Conservation (phyloP, 2,329 filamentous ascomycete species). For the Aspergillus oerlinghausenensis region DNA sequence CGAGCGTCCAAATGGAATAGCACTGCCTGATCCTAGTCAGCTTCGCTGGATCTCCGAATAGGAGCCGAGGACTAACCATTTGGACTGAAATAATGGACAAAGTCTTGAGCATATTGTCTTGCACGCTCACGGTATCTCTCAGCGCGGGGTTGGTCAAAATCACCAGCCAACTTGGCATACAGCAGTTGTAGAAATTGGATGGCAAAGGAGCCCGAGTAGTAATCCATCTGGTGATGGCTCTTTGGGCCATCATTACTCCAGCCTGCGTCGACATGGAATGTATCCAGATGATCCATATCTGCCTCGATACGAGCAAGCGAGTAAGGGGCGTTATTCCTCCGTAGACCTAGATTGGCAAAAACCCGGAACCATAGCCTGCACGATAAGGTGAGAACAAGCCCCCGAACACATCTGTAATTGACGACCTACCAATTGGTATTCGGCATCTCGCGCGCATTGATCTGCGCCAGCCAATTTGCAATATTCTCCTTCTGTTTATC, state of each 20-base stretch:
- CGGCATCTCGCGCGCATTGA: conserved; percentile 69
- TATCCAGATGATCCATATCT: conserved; percentile 73
- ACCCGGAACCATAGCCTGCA: conserved; percentile 74
- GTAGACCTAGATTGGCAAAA: conserved; percentile 74
- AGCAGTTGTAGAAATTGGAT: conserved; percentile 76
- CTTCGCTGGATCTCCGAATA: not conserved
- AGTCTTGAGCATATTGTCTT: conserved; percentile 62
- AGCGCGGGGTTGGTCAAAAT: conserved; percentile 60
- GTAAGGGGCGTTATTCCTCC: conserved; percentile 68
- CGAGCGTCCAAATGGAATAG: conserved; percentile 72
- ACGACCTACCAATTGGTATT: conserved; percentile 59
- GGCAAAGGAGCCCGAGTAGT: conserved; percentile 77
- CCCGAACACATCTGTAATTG: not conserved
- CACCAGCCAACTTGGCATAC: conserved; percentile 66
- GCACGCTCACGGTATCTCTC: conserved; percentile 67
- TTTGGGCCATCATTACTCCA: conserved; percentile 81
- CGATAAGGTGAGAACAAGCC: conserved; percentile 23
- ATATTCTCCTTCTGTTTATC: conserved; percentile 61
- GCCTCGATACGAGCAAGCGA: conserved; percentile 65
- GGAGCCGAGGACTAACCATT: conserved; percentile 44
- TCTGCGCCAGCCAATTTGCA: conserved; percentile 68
- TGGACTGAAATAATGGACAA: conserved; percentile 71
- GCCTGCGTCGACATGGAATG: conserved; percentile 74
- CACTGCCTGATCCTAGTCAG: conserved; percentile 42
- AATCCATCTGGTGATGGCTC: conserved; percentile 78